phyloP scores from a whole-genome alignment of 306 rosid species.

The Inga leiocalycina region DNA sequence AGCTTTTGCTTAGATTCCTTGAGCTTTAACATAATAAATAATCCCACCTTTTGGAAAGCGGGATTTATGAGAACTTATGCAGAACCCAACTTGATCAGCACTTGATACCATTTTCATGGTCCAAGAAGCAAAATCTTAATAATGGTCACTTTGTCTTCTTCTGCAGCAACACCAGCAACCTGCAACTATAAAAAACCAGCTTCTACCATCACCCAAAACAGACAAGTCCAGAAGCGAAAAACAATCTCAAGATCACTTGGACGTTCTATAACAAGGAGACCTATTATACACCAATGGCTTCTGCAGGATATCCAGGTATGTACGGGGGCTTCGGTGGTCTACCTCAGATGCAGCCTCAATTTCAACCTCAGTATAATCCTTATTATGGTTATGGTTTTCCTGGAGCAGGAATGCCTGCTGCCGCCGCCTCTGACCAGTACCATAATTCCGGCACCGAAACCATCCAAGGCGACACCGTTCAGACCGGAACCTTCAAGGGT shows the following conservation, averaged over 20 bases:
- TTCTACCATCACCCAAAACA: not conserved
- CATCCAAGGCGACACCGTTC: conserved; percentile 8
- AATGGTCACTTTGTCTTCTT: not conserved
- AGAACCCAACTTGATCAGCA: not conserved
- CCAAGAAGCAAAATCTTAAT: not conserved
- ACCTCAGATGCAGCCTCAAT: not conserved
- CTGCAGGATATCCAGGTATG: not conserved
- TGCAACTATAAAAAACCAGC: not conserved
- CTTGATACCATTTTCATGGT: not conserved
- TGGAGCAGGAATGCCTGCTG: not conserved
- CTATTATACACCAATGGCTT: not conserved
- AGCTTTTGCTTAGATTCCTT: too few species aligned
- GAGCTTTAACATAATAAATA: not conserved
- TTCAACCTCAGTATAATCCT: conserved; percentile 7
- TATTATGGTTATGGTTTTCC: not conserved
- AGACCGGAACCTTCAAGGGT: conserved; percentile 9
- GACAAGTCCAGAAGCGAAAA: not conserved
- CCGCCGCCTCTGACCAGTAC: not conserved
- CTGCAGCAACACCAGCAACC: not conserved
- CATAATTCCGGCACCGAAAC: not conserved
- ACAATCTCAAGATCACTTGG: not conserved
- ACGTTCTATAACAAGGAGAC: not conserved
- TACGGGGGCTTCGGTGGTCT: not conserved
- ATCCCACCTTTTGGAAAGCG: not conserved
- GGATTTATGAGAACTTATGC: not conserved